Evolutionary conservation across 345 rosid genomes (phyloP), one percentile per base, ranked within the genome.

Genomic region (Streptanthus diversifolius): DNA sequence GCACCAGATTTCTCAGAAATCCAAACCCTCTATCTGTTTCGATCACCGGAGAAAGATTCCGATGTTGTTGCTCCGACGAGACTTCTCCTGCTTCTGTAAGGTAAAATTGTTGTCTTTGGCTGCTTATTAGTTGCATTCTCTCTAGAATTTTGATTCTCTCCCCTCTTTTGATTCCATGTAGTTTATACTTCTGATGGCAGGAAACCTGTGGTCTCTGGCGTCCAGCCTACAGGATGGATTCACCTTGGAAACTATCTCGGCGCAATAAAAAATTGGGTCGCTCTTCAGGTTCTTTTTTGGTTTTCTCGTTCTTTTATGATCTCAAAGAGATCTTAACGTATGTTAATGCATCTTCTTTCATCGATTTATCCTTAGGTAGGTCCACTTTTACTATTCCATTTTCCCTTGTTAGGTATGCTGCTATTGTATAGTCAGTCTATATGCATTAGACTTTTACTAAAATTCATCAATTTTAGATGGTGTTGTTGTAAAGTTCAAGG

Each of bases 211-310:
- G 98, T 91, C 15, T 91, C 98, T 49, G 98, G 97, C 59, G 97
- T 93, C 44, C 98, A 90, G 79, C 97, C 98, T 4, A 88, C 96
- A 2, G 97, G 98, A 58, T 85, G 92, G 12, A 70, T 93, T 61
- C 98, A 91, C 83, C 87, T 90, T 0, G 97, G 98, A 37, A 90
- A 90, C 77, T 90, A 93, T 82, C 96, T 91, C 22, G 97, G 96
- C 5, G 96, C 97, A 57, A 91, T 89, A 41, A 91, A 91, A 72
- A 91, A 89, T 61, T 93, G 96, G 95, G 82, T 86, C 35, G 73
- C 80, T 8, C 91, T 91, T 80, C 97, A 90, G 98, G 90, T 92
- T 72, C 12, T 21, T 8, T 8, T 9, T 35, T 18, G 7, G 36
- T 33, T 7, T 33, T 33, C 36, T 2, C 36, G 8, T 32, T 32